Evolutionary conservation across 2,329 filamentous ascomycete species (phyloP).

Genomic region (Fusarium sterilihyphosum): DNA sequence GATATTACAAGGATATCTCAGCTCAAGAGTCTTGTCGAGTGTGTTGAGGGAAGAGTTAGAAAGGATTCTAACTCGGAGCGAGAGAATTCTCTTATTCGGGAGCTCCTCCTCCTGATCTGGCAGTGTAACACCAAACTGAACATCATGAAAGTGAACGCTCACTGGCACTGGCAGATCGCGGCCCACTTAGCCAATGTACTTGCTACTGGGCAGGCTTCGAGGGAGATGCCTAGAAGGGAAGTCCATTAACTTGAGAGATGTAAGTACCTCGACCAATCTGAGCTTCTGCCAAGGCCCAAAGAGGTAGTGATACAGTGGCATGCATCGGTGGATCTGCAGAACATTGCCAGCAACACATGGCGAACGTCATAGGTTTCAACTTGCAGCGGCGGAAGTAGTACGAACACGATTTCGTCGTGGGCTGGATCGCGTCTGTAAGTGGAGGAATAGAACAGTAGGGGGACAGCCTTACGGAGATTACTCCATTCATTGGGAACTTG

Average conservation of each 20-base stretch:
- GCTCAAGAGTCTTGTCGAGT: background rate
- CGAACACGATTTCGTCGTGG: accelerated
- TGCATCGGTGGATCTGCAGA: no score
- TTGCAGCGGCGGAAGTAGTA: background rate
- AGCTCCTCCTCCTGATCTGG: background rate
- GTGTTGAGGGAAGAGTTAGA: background rate
- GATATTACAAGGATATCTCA: accelerated
- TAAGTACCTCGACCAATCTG: background rate
- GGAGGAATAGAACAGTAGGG: accelerated
- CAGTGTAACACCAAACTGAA: background rate
- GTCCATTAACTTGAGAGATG: background rate
- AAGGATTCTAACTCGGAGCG: accelerated
- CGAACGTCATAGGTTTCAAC: background rate
- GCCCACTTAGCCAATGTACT: accelerated
- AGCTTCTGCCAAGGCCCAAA: no score
- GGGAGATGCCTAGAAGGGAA: background rate
- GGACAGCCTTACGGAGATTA: accelerated
- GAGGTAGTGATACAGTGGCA: background rate
- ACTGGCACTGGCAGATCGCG: background rate
- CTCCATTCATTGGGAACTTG: accelerated
- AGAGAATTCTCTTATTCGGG: background rate
- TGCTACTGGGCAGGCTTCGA: background rate
- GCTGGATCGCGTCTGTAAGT: accelerated
- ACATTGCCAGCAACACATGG: background rate
- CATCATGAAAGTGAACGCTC: background rate